A percentile compares a stretch with the other conserved stretches of the same genome.
Conservation (phyloP, 495 filamentous ascomycete species). For the Daldinia loculata region DNA sequence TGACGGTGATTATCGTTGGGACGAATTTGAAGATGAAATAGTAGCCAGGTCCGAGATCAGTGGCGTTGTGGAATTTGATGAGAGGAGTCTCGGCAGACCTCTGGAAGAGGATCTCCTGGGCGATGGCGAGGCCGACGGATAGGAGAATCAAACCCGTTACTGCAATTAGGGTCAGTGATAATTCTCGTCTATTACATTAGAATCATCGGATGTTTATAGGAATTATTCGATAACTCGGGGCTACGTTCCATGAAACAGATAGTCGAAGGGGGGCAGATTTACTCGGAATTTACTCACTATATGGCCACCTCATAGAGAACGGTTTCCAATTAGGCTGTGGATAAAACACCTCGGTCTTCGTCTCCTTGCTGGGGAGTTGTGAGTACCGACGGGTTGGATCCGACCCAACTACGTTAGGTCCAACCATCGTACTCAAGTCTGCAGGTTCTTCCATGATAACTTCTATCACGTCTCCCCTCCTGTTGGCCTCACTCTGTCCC, state of each 20-base stretch:
- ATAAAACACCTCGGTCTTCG: conserved; percentile 57
- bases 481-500: conserved; percentile 61
- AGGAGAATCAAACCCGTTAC: conserved; percentile 57
- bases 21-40: conserved; percentile 80
- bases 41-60: conserved; percentile 57
- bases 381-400: conserved; percentile 32
- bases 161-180: conserved; percentile 10
- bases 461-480: conserved; percentile 60
- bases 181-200: too few relatives aligned
- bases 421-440: conserved; percentile 53
- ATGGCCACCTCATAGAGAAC: conserved; percentile 72
- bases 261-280: not conserved
- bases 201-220: too few relatives aligned
- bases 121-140: conserved; percentile 62
- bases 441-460: conserved; percentile 56
- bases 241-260: not conserved
- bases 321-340: conserved; percentile 77
- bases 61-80: conserved; percentile 60
- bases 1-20: conserved; percentile 71
- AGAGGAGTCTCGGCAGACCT: conserved; percentile 57
- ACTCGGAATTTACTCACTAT: conserved; percentile 49
- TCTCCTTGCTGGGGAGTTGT: conserved; percentile 42
- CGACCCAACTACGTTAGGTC: conserved; percentile 36
- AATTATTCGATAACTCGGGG: not conserved
- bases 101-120: conserved; percentile 69